phyloP scores from a whole-genome alignment of 148 eudicot species.

The Agrostemma githago region DNA sequence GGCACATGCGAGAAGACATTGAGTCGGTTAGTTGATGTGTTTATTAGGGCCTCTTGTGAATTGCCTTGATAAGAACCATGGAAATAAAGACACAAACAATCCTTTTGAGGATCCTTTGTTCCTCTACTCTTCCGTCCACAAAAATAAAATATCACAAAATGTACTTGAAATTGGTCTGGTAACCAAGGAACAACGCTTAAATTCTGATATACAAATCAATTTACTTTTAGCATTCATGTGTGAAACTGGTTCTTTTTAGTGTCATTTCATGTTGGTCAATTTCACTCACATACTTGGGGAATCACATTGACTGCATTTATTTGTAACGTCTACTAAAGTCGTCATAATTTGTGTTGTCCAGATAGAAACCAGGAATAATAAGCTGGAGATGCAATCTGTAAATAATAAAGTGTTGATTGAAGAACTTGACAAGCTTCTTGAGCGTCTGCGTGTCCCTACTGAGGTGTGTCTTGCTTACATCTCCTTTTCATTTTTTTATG shows the following conservation, averaged over 20 bases:
- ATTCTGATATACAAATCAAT: not conserved
- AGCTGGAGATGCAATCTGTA: slow-evolving; percentile 93
- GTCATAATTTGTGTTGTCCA: slow-evolving; percentile 26
- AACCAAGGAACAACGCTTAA: not conserved
- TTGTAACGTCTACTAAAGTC: not conserved
- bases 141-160: not conserved
- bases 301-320: not conserved
- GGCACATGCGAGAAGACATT: slow-evolving; percentile 99
- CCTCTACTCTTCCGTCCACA: not conserved
- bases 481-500: not conserved
- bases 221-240: not conserved
- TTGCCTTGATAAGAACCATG: not conserved
- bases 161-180: not conserved
- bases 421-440: slow-evolving; percentile 95
- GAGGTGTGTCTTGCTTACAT: slow-evolving; percentile 41
- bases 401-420: slow-evolving; percentile 75
- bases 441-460: slow-evolving; percentile 69
- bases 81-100: slow-evolving; percentile 1
- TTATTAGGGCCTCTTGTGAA: not conserved
- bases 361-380: slow-evolving; percentile 96
- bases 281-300: not conserved
- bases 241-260: not conserved
- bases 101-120: not conserved
- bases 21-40: slow-evolving; percentile 62
- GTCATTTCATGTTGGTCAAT: not conserved